Percentiles rank a stretch among this genome's conserved stretches.
Conservation (phyloP, 2,329 filamentous ascomycete species). For the Xylaria polymorpha region DNA sequence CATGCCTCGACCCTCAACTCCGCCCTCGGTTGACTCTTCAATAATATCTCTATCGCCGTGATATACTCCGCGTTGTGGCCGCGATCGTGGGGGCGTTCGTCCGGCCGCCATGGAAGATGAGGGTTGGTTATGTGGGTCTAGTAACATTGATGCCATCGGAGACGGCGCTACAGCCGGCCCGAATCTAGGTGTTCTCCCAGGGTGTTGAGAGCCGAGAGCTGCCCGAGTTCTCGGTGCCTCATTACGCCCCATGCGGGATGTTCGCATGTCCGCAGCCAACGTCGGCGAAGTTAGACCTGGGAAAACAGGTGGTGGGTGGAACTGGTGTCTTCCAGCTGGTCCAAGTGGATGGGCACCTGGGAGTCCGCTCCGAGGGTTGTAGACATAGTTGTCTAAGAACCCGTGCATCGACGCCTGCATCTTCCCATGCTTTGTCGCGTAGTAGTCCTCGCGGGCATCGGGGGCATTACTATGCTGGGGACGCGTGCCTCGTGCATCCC, state of each 20-base stretch:
- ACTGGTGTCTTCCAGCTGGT: conserved; percentile 66
- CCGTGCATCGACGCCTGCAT: conserved; percentile 98
- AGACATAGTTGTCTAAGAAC: conserved; percentile 91
- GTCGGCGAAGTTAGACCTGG: conserved; percentile 75
- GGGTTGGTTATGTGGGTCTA: conserved; percentile 82
- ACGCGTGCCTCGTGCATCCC: conserved; percentile 67
- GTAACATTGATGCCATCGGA: conserved; percentile 77
- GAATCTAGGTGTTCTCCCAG: conserved; percentile 57
- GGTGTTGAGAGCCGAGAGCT: conserved; percentile 51
- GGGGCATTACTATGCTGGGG: conserved; percentile 54
- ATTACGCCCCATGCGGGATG: conserved; percentile 60
- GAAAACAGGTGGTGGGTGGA: conserved; percentile 81
- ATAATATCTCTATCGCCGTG: conserved; percentile 64
- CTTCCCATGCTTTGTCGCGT: conserved; percentile 94
- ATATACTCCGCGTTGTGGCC: conserved; percentile 58
- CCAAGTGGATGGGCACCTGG: conserved; percentile 66
- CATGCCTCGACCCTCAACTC: conserved; percentile 53
- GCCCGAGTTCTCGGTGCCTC: conserved; percentile 59
- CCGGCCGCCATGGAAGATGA: conserved; percentile 58
- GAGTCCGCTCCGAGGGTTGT: conserved; percentile 76
- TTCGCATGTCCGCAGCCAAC: conserved; percentile 66
- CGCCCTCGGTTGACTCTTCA: conserved; percentile 65
- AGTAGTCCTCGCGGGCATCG: conserved; percentile 92
- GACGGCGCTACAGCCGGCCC: conserved; percentile 63
- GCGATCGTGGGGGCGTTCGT: conserved; percentile 60